Percentiles rank a stretch among this genome's conserved stretches.
These are phyloP conservation scores for Pseudopyricularia cyperi DNA, from an alignment of 2,329 filamentous ascomycete genomes.

Conservation along the genomic window DNA sequence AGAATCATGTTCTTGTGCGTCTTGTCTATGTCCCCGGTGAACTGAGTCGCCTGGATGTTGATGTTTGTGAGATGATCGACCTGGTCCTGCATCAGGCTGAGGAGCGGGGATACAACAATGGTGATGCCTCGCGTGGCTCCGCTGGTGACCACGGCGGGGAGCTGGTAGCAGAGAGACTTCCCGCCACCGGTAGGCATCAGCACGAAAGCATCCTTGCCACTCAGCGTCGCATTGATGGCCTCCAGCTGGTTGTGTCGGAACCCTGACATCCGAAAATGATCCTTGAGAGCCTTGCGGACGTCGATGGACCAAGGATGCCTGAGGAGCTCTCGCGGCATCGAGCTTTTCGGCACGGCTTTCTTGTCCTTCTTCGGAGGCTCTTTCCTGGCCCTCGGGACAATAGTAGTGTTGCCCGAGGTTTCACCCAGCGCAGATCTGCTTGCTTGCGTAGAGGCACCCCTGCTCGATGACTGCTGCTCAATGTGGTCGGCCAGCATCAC, in stretches of 20 bases:
- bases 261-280: conserved; percentile 70
- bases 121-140: conserved; percentile 80
- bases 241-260: conserved; percentile 89
- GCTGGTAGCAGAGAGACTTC: conserved; percentile 92
- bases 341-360: conserved; percentile 12
- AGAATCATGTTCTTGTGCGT: conserved; percentile 56
- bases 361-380: conserved; percentile 14
- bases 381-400: conserved; percentile 17
- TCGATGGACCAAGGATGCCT: conserved; percentile 73
- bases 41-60: conserved; percentile 64
- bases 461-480: conserved; percentile 25
- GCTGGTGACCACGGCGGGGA: conserved; percentile 71
- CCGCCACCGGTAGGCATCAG: conserved; percentile 97
- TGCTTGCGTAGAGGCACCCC: conserved; percentile 9
- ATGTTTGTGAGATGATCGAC: conserved; percentile 67
- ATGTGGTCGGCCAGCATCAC: conserved; percentile 37
- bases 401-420: conserved; percentile 32
- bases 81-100: conserved; percentile 97
- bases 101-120: conserved; percentile 82
- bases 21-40: conserved; percentile 63
- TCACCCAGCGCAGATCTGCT: conserved; percentile 28
- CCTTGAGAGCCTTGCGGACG: conserved; percentile 66
- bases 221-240: conserved; percentile 86
- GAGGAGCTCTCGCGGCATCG: conserved; percentile 41
- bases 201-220: conserved; percentile 82